These are phyloP conservation scores for Trichoderma pleuroti DNA, from an alignment of 2,329 filamentous ascomycete genomes.

Conservation along the genomic window DNA sequence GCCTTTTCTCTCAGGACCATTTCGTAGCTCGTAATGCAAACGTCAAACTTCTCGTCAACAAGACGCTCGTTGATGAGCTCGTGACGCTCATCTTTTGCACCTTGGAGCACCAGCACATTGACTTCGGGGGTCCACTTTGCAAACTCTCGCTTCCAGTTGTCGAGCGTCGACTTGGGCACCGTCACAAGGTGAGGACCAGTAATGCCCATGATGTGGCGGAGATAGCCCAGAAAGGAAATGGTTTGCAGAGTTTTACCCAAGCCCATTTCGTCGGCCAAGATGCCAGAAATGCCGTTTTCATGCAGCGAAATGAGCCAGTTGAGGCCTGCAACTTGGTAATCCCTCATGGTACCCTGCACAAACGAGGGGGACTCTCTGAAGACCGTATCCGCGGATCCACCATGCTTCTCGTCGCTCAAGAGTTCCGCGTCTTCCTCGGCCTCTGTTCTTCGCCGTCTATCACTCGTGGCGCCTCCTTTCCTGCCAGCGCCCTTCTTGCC, in stretches of 20 bases:
- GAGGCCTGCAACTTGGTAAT: conserved; percentile 91
- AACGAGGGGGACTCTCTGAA: conserved; percentile 94
- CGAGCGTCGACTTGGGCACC: conserved; percentile 94
- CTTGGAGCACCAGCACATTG: conserved; percentile 88
- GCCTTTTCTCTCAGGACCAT: conserved; percentile 96
- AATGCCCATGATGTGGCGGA: conserved; percentile 86
- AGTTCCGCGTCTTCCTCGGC: conserved; percentile 95
- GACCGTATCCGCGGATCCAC: conserved; percentile 79
- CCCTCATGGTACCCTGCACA: conserved; percentile 84
- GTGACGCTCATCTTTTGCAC: conserved; percentile 89
- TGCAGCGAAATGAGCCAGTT: conserved; percentile 98
- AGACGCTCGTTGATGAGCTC: conserved; percentile 84
- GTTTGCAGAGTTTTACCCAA: conserved; percentile 97
- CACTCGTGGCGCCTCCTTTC: conserved; percentile 77
- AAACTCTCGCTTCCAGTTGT: conserved; percentile 98
- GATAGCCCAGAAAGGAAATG: conserved; percentile 92
- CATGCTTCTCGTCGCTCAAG: conserved; percentile 81
- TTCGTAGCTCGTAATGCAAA: conserved; percentile 97
- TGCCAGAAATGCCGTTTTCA: conserved; percentile 98
- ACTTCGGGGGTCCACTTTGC: conserved; percentile 92
- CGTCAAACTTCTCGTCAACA: conserved; percentile 93
- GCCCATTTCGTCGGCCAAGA: conserved; percentile 97
- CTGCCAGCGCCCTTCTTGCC: conserved; percentile 71
- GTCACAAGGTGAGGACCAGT: conserved; percentile 86
- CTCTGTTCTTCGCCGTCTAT: conserved; percentile 82